These are phyloP conservation scores for Vaccinium myrtillus DNA, from an alignment of 148 eudicot genomes.

Conservation along the genomic window DNA sequence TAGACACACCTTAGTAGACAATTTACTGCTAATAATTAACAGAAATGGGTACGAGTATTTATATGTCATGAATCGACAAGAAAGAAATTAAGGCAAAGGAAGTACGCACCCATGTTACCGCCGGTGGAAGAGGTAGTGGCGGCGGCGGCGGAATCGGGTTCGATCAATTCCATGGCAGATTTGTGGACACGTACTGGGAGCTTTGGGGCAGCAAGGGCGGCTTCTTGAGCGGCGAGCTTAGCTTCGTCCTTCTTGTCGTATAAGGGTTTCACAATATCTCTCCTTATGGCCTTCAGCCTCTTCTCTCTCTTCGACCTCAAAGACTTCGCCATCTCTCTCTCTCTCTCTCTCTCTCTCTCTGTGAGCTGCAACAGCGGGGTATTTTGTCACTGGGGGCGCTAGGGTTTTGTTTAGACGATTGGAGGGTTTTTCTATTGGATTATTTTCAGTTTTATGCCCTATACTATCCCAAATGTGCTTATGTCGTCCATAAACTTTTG, in stretches of 20 bases:
- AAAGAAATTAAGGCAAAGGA: background rate
- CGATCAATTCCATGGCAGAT: constrained; percentile 15
- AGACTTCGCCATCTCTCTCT: constrained; percentile 72
- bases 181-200: constrained; percentile 48
- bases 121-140: constrained; percentile 17
- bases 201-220: constrained; percentile 88
- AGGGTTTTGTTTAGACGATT: background rate
- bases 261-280: constrained; percentile 75
- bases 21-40: background rate
- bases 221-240: constrained; percentile 71
- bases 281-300: constrained; percentile 71
- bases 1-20: background rate
- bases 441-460: too few relatives aligned
- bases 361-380: background rate
- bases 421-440: background rate
- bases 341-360: background rate
- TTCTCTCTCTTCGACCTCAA: constrained; percentile 86
- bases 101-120: constrained; percentile 36
- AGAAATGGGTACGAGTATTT: too few relatives aligned
- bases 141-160: background rate
- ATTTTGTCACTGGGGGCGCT: background rate
- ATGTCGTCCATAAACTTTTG: too few relatives aligned
- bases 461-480: too few relatives aligned
- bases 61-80: background rate
- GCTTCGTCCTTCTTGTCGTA: constrained; percentile 72